Conservation (phyloP, 176 grass and related monocot genomes). For the Carex littledalei region DNA sequence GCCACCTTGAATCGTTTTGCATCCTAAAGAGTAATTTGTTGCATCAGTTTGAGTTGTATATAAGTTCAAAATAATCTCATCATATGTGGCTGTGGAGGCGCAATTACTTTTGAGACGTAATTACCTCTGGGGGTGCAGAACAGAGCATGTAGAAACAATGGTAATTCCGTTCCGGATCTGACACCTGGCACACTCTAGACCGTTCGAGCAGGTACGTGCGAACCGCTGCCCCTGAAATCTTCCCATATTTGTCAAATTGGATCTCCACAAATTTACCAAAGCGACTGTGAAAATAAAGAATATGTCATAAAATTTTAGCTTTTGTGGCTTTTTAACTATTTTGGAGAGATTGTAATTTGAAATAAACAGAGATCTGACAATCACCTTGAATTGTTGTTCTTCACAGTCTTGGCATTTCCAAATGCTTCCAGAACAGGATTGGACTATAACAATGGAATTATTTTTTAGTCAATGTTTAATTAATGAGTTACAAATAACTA, state of each 20-base stretch:
- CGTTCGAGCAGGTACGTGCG: constrained; percentile 82
- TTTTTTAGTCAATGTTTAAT: constrained; percentile 3
- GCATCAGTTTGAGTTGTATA: background rate
- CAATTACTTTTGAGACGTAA: background rate
- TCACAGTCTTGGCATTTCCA: constrained; percentile 87
- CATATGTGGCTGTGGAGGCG: background rate
- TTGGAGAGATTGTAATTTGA: background rate
- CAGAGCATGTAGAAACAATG: constrained; percentile 99
- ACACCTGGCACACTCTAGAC: constrained; percentile 84
- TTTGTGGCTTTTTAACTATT: background rate
- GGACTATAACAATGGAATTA: constrained; percentile 43
- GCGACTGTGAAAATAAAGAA: constrained; percentile 40
- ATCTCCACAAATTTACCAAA: constrained; percentile 99
- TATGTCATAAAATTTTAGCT: background rate
- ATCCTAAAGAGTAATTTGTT: constrained; percentile 40
- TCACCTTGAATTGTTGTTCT: constrained; percentile 96
- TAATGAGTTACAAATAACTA: background rate
- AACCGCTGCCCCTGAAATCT: constrained; percentile 91
- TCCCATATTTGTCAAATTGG: constrained; percentile 83
- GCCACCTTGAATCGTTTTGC: constrained; percentile 81
- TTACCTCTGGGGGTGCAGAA: constrained; percentile 74
- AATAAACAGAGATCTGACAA: background rate
- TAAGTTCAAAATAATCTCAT: background rate
- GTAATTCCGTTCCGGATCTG: constrained; percentile 93
- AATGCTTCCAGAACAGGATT: constrained; percentile 98